phyloP scores from a whole-genome alignment of 257 asterid genomes.

The Solanum pinnatisectum region DNA sequence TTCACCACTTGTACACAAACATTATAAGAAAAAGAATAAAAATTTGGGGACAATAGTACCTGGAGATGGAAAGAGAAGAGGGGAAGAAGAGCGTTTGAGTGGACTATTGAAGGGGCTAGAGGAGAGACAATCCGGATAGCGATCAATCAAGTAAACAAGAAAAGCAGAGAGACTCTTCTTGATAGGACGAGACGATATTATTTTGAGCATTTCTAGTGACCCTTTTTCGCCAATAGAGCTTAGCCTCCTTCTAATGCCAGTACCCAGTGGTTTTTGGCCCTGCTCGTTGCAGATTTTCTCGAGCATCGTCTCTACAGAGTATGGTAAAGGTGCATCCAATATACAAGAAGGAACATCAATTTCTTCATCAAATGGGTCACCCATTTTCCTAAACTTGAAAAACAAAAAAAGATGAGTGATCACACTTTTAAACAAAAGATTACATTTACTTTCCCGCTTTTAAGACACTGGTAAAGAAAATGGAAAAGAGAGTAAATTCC shows the following conservation, averaged over 20 bases:
- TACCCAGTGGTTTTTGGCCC: constrained; percentile 4
- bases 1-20: neutral
- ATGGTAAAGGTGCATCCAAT: constrained; percentile 12
- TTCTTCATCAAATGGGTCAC: neutral
- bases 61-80: neutral
- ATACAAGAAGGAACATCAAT: neutral
- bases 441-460: neutral
- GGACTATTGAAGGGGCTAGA: neutral
- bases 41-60: neutral
- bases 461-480: neutral
- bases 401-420: neutral
- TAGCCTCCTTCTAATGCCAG: constrained; percentile 11
- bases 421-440: neutral
- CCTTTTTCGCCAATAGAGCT: constrained; percentile 22
- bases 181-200: neutral
- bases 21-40: neutral
- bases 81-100: neutral
- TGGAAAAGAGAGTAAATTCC: too few species aligned
- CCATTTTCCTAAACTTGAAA: neutral
- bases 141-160: constrained; percentile 10
- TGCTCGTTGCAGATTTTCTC: constrained; percentile 14
- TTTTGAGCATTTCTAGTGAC: constrained; percentile 8
- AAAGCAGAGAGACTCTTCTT: constrained; percentile 6
- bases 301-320: constrained; percentile 14
- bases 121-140: neutral